Percentiles rank a stretch among this genome's conserved stretches.
Conservation (phyloP, 2,329 filamentous ascomycete genomes). For the Pseudogymnoascus sp. region DNA sequence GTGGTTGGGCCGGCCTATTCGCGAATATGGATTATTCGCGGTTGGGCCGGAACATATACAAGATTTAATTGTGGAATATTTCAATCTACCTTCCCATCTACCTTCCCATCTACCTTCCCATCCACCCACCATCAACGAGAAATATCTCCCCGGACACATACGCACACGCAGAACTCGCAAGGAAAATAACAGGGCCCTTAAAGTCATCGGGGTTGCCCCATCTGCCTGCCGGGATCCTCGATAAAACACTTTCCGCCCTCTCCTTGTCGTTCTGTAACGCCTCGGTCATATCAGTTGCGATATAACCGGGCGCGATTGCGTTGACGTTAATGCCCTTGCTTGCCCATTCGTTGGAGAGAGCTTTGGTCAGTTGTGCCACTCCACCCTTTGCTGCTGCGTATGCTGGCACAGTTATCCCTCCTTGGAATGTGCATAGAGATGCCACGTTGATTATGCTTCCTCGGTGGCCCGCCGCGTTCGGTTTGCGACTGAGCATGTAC, state of each 20-base stretch:
- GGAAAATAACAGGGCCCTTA: conserved; percentile 67
- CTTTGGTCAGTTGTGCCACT: conserved; percentile 77
- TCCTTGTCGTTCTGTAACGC: conserved; percentile 65
- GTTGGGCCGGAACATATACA: too few species aligned
- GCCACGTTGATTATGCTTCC: conserved; percentile 81
- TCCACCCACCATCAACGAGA: conserved; percentile 13
- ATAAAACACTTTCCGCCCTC: conserved; percentile 62
- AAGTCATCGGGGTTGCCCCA: conserved; percentile 84
- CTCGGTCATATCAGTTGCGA: conserved; percentile 82
- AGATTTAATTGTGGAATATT: conserved; percentile 55
- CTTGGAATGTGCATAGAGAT: conserved; percentile 81
- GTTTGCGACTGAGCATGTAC: conserved; percentile 60
- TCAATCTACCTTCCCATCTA: conserved; percentile 40
- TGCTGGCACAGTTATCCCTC: conserved; percentile 79
- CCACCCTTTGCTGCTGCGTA: conserved; percentile 84
- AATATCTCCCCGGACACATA: conserved; percentile 12
- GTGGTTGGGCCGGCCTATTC: too few species aligned
- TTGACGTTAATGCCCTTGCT: conserved; percentile 70
- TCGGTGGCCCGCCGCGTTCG: conserved; percentile 42
- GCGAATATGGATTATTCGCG: too few species aligned
- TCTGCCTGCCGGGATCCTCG: conserved; percentile 69
- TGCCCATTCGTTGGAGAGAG: conserved; percentile 77
- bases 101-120: conserved; percentile 29
- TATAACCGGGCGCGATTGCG: conserved; percentile 78
- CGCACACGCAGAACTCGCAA: conserved; percentile 35